Conservation (phyloP, 495 filamentous ascomycete species). For the Tuber borchii region DNA sequence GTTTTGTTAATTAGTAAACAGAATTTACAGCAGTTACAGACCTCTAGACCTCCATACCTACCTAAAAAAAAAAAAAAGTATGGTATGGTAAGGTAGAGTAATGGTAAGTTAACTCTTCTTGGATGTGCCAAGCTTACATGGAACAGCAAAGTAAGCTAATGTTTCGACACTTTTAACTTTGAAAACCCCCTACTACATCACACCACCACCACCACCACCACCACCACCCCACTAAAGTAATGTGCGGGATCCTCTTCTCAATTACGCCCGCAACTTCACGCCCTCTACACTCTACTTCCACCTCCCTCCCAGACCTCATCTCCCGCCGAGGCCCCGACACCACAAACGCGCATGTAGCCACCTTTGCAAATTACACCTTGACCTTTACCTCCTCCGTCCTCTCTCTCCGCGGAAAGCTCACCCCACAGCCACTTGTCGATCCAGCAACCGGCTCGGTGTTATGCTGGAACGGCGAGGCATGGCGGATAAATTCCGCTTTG, state of each 20-base stretch:
- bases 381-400: conserved; percentile 78
- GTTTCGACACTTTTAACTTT: no score
- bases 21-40: no score
- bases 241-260: conserved; percentile 41
- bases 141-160: no score
- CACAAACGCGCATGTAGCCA: conserved; percentile 19
- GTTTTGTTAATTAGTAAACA: no score
- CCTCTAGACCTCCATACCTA: no score
- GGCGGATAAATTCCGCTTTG: conserved; percentile 57
- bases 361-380: conserved; percentile 41
- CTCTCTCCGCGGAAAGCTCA: conserved; percentile 68
- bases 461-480: conserved; percentile 99
- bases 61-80: no score
- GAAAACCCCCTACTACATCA: no score
- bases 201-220: neutral
- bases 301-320: conserved; percentile 20
- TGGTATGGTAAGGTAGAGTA: no score
- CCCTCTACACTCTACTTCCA: neutral
- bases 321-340: conserved; percentile 36
- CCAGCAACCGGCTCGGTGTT: conserved; percentile 58
- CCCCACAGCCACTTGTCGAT: conserved; percentile 67
- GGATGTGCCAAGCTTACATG: no score
- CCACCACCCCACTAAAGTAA: neutral
- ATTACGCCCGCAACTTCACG: conserved; percentile 12
- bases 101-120: no score